Base-by-base conservation (phyloP, 129 eudicot species). In the Pseudognaphalium luteoalbum region DNA sequence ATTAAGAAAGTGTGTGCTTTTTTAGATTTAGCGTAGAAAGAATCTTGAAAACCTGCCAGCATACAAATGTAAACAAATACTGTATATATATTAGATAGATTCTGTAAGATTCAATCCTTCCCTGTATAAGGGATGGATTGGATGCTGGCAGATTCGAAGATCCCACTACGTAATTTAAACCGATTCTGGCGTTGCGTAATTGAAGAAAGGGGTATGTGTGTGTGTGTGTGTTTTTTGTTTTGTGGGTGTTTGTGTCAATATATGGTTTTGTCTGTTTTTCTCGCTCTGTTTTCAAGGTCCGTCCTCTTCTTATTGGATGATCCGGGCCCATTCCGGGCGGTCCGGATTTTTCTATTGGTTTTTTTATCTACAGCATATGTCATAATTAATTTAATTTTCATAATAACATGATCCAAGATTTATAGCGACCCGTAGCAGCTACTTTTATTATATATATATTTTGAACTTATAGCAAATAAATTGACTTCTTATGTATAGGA, bases 11-110 rank as follows among this genome's bases (percentile, higher is more conserved):
- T 68, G 2, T 68, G 15, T 41, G 70, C 22, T 56, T 59, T 29
- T 28, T 33, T 61, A 35, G 54, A 17, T 41, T 47, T 59, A 60
- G 58, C 65, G 44, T n/a, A 6, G n/a, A n/a, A 70, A 19, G 66
- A 70, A 81, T 74, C 80, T 57, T 19, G 54, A 67, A 44, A 14
- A 11, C 54, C 81, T 67, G 80, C 86, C 86, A 74, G 82, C 82
- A 25, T 32, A 32, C 41, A 64, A 15, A 30, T 12, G 11, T 5
- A 63, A 16, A 28, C 15, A 32, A 11, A 9, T 6, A 15, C n/a
- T n/a, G n/a, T 63, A 30, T 63, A 15, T 64, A 14, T 32, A 68
- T 29, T 33, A 66, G 66, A 60, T 29, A 68, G 84, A 75, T 68
- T 81, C 80, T 7, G 28, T 34, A 5, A 71, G 81, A 70, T 81